Base-by-base conservation (phyloP, 129 eudicot species). In the Lactuca saligna region DNA sequence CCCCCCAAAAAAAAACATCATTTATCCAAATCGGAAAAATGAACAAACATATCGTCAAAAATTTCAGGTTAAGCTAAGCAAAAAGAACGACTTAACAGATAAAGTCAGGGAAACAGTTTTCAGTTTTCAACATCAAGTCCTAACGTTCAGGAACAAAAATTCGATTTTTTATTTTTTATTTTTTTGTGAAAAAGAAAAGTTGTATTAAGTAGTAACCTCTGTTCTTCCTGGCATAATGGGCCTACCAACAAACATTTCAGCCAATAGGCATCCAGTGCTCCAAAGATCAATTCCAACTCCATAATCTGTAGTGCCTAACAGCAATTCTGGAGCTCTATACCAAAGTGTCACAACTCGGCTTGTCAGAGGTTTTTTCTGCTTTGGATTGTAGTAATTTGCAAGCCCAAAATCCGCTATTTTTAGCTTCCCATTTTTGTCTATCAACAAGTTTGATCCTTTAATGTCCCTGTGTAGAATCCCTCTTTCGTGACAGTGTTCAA, bases 201-300 rank as follows among this genome's bases (percentile, higher is more conserved):
- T 8, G 31, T 25, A 25, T 0, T n/a, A 16, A 49, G 3, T 61
- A 67, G 32, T 29, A 37, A 89, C 93, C 93, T 89, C 96, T 54
- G 88, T 89, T 70, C 90, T 82, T 66, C 96, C 93, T 0, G 96
- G 93, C 96, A 89, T 81, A 56, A 89, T 84, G 41, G 96, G 93
- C 72, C 82, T 75, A 20, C 90, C 93, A 3, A 76, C 78, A 74
- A 89, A 89, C 96, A 89, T 89, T 83, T 89, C 93, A 0, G 86
- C 96, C 57, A 89, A 61, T 17, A 89, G 81, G 55, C 96, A 89
- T 15, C 96, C 96, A 3, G 90, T 80, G 77, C 96, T 89, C 96
- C 96, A 89, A 50, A 89, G 93, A 82, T 89, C 93, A 57, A 89
- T 84, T 25, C 96, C 96, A n/a, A 84, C 96, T 66, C 93, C 93